Evolutionary conservation across 208 protist species (phyloP), one percentile per base, ranked within the genome.

Genomic region (Leishmania tropica): DNA sequence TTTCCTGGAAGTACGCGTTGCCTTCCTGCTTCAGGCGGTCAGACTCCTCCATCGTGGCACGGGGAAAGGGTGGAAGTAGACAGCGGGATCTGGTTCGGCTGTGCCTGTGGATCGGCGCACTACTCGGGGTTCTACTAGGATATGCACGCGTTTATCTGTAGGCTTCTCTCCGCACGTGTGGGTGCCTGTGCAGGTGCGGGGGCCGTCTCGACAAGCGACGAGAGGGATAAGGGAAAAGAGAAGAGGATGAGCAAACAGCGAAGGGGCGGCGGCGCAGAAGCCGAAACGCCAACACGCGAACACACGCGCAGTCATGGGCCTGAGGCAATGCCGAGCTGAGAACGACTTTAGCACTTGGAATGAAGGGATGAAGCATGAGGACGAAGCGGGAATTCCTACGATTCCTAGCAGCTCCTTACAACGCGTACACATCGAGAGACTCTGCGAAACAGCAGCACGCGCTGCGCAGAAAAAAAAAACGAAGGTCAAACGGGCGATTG

Each of bases 1-100:
- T 88, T 67, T 91, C 91, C 51, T 92, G 89, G 75, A 99, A 98
- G 56, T 81, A 88, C 71, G 81, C 83, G 88, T 99, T 99, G n/a
- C 97, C 97, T 78, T 94, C 83, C 21, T 89, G 81, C 80, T 93
- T 96, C 0, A 97, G 75, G 42, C 79, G 83, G 45, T 96, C 90
- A 1, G 89, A 86, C 76, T 90, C 90, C 77, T 95, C 90, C 76
- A 82, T 85, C 54, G 78, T 65, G 60, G 17, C 7, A 6, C 24
- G 4, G 42, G 45, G 40, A 85, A 71, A 68, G 17, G n/a, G 64
- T 15, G 31, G 62, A 75, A 73, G 62, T 53, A 6, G 40, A 78
- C 24, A 47, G 15, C 67, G 28, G 8, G 21, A 15, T 74, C 42
- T 35, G 45, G 45, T 8, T 74, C 4, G 37, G 17, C 10, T 54